Evolutionary conservation across 2,329 filamentous ascomycete species (phyloP), one percentile per base, ranked within the genome.

Genomic region (Sporothrix sp.): DNA sequence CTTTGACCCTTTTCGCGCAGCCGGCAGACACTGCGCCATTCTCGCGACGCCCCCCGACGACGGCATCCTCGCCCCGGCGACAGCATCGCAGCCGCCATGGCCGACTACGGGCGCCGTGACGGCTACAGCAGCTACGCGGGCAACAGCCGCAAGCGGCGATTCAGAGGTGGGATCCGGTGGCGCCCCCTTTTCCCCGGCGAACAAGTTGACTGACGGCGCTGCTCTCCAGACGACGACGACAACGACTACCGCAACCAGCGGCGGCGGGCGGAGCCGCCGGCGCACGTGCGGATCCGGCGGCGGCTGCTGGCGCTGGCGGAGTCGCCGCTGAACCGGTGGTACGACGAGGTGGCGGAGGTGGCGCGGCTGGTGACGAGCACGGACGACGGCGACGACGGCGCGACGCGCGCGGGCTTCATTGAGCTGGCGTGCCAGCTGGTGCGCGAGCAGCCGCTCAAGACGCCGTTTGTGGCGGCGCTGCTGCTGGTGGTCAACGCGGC

Each of bases 371-470:
- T 95, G 14, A 76, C 83, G 28, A 87, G 95, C 39, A 85, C 94
- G 66, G 85, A 85, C 63, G 89, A 28, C 25, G 25, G 25, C n/a
- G n/a, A 94, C 66, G 85, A 85, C 63, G 81, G 84, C 58, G 84
- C 89, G 58, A 71, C 95, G 50, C 82, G 82, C 57, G 76, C 74
- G 28, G 80, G 75, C 46, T 94, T 95, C 65, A 72, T 86, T 57
- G 79, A 84, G 52, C 75, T 95, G 27, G 73, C 82, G 7, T 70
- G 90, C 52, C 86, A 91, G 66, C 74, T 97, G 57, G 76, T 85
- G 38, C 65, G 87, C 32, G 93, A 98, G 69, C 93, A 98, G 69
- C 93, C 93, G 1, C 84, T 98, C 66, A 97, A 97, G 73, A 94
- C 89, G n/a, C 91, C 93, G 0, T 97, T 96, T 64, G 77, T 95